These are phyloP conservation scores for Chlorella variabilis DNA, from an alignment of 163 green algal species.

Conservation along the genomic window DNA sequence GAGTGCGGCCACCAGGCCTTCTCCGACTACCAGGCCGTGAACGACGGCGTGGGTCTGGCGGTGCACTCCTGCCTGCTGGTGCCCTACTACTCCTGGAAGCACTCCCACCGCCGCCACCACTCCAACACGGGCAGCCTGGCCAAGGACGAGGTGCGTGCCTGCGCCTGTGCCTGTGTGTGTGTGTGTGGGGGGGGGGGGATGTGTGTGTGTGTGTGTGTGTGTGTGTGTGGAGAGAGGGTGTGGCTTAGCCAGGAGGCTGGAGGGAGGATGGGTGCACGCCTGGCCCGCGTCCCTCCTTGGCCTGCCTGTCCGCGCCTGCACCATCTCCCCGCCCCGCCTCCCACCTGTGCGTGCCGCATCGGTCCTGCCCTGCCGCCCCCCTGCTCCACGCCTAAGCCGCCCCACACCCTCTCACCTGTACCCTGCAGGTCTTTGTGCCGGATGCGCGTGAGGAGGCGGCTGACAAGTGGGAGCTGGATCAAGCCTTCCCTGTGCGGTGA, in stretches of 20 bases:
- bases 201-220: too few species aligned
- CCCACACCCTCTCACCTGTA: too few species aligned
- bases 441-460: slow-evolving; percentile 1
- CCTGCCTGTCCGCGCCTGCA: too few species aligned
- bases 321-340: too few species aligned
- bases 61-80: slow-evolving; percentile 89
- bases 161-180: not conserved
- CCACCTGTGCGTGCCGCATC: too few species aligned
- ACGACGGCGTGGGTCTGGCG: slow-evolving; percentile 87
- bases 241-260: too few species aligned
- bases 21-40: slow-evolving; percentile 68
- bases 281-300: too few species aligned
- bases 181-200: too few species aligned
- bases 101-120: slow-evolving; percentile 90
- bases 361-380: too few species aligned
- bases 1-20: slow-evolving; percentile 90
- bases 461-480: slow-evolving; percentile 28
- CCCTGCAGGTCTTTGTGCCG: slow-evolving; percentile 73
- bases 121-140: slow-evolving; percentile 80
- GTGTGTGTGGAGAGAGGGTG: too few species aligned
- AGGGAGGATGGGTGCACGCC: too few species aligned
- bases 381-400: too few species aligned
- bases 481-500: slow-evolving; percentile 14
- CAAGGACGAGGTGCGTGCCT: slow-evolving; percentile 72
- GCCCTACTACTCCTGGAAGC: slow-evolving; percentile 95